Evolutionary conservation across 352 stramenopile species (phyloP), one percentile per base, ranked within the genome.

Genomic region (Hyaloperonospora brassicae): DNA sequence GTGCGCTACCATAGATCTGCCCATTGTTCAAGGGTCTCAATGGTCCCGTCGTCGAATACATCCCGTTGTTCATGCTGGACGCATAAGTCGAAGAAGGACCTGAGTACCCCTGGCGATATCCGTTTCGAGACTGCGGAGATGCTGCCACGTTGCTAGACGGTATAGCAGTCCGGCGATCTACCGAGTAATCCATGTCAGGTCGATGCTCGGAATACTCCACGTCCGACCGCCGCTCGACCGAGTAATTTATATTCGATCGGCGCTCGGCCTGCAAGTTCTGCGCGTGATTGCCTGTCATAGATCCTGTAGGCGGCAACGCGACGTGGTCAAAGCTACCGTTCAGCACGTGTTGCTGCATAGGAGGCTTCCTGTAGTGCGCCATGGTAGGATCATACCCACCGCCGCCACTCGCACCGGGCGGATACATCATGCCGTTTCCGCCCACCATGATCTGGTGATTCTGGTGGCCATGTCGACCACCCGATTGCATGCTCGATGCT

Each of bases 321-420:
- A 17, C 54, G 48, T 81, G 68, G 1, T 64, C 67, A 47, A 86
- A 87, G 27, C 62, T 57, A 53, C 61, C 65, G 55, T 50, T 57
- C 39, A 63, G 56, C n/a, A 65, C 39, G 12, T 73, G 66, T 42
- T 67, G 62, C 40, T 70, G 65, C 61, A 70, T 70, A 7, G 56
- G 41, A 41, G 62, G 47, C 41, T 83, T 83, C 41, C 73, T 58
- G 59, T 80, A 80, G 46, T 80, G 73, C 2, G 47, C 59, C 65
- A 73, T 80, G 2, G 65, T 75, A 14, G 73, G 73, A 54, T 81
- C 73, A 52, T 81, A 84, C 14, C 68, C 62, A 9, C 64, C 61
- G 4, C 53, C 54, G n/a, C 69, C 65, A 65, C 78, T 74, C 24
- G 78, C 72, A 24, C 52, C 59, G 45, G 61, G 40, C 44, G 61